These are phyloP conservation scores for Globisporangium solare DNA, from an alignment of 352 stramenopile species.

Conservation along the genomic window DNA sequence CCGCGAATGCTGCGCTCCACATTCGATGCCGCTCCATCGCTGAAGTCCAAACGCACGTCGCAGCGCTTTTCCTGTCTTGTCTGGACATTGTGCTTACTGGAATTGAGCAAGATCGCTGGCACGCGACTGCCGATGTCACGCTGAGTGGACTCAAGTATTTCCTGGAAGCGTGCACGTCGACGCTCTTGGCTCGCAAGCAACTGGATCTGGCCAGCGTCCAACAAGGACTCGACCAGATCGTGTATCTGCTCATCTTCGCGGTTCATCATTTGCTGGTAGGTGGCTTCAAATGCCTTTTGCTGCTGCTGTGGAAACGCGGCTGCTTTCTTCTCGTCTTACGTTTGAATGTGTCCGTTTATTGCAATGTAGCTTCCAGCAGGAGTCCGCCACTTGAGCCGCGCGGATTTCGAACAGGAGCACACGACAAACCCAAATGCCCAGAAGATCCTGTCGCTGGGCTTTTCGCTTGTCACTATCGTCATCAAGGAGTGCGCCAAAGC, in stretches of 20 bases:
- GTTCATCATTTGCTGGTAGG: slow-evolving; percentile 25
- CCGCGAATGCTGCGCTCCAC: not conserved
- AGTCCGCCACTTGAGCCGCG: slow-evolving; percentile 1
- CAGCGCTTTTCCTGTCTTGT: slow-evolving; percentile 7
- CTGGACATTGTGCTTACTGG: slow-evolving; percentile 2
- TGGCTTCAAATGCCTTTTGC: not conserved
- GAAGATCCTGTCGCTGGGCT: slow-evolving; percentile 4
- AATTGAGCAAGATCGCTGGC: not conserved
- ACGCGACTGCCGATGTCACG: slow-evolving; percentile 1
- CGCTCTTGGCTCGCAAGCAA: slow-evolving; percentile 5
- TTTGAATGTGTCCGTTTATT: not conserved
- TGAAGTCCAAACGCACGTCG: slow-evolving; percentile 8
- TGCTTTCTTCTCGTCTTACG: not conserved
- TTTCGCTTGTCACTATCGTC: slow-evolving; percentile 6
- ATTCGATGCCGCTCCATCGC: not conserved
- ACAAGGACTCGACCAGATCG: slow-evolving; percentile 17
- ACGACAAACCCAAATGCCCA: not conserved
- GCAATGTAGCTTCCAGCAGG: not conserved
- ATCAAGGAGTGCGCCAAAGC: slow-evolving; percentile 17
- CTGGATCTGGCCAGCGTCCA: slow-evolving; percentile 6
- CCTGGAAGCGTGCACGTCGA: slow-evolving; percentile 3
- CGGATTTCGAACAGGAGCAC: slow-evolving; percentile 7
- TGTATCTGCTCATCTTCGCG: slow-evolving; percentile 29
- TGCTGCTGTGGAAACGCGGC: too few relatives aligned
- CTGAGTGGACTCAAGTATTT: slow-evolving; percentile 3